Base-by-base conservation (phyloP, 331 rosid genomes). In the Rosa hybrid region DNA sequence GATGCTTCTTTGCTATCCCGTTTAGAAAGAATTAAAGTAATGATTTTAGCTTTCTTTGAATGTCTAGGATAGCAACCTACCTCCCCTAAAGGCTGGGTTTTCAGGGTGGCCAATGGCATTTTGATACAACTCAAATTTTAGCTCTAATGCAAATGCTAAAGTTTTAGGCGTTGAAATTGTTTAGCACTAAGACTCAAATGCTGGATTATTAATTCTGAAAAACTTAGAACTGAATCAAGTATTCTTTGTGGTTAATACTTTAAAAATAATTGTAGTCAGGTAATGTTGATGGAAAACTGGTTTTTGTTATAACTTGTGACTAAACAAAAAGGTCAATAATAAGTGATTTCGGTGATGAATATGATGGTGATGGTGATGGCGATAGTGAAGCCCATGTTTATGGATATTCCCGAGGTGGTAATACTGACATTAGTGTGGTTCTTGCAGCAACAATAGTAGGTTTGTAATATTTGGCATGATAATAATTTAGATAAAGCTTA, bases 61-160 rank as follows among this genome's bases (percentile, higher is more conserved):
- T 25, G 21, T 63, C 42, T 63, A 12, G 42, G 6, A 16, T 14
- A 27, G n/a, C 69, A 59, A 59, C 12, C 65, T 63, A 6, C 69
- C 30, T 41, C 54, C 56, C 10, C 54, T 1, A 7, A 18, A 57
- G 78, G 23, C 23, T 10, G 21, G 56, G 5, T 23, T 70, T 42
- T 71, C 27, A 44, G 39, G 56, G 78, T 74, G 78, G 78, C 45
- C 51, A 74, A 42, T 50, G 53, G 46, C 60, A 16, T 34, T 51
- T 34, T 34, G 11, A 38, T 54, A 74, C 1, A 54, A 74, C 25
- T 74, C 18, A 8, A 38, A 67, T 49, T 12, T 72, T 30, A 72
- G 45, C 76, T 30, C 42, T 13, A 38, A 30, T 0, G 13, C 14
- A 53, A 54, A 74, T 54, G 14, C 48, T 57, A 7, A 8, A 41